Base-by-base conservation (phyloP, 768 basidiomycete genomes). In the Boletus rufocinnamomeus region DNA sequence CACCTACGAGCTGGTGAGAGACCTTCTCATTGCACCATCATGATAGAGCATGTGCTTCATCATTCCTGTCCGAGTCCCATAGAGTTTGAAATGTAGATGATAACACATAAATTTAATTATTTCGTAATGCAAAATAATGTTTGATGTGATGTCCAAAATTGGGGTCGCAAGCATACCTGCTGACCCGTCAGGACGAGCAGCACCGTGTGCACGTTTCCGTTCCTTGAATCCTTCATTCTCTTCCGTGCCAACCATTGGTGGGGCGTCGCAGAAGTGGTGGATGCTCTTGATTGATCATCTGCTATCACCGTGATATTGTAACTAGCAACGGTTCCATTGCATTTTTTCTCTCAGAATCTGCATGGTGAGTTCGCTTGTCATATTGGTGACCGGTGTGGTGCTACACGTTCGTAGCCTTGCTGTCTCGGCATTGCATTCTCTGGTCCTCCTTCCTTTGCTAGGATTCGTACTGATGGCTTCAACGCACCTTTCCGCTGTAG, bases 1-100 rank as follows among this genome's bases (percentile, higher is more conserved):
- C 77, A 88, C 84, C 14, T 92, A 93, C 73, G 91, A 93, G 74
- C 68, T 90, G 64, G 80, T 82, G 59, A 82, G 79, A 59, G 81
- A 82, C 25, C 58, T 79, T 35, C 75, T 87, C 37, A 57, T 83
- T 54, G 69, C 76, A 56, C 27, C 54, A 2, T 66, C 58, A 52
- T 47, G 57, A 50, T 30, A 37, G 35, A 57, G 27, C 43, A 21
- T 35, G 13, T 40, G 28, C 21, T 13, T 27, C 21, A 27, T 48
- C 21, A 43, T 34, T 43, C 2, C 28, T 57, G 34, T 14, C 23
- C 32, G 57, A 17, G 27, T 34, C 8, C 52, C 19, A 30, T 23
- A 17, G 38, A 27, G 23, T 50, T 32, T 35, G 50, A 21, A 40
- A 30, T 35, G 44, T 34, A 58, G 40, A 40, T 40, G 40, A 34